Evolutionary conservation across 768 basidiomycete species (phyloP).

Genomic region (Serendipita sp.): DNA sequence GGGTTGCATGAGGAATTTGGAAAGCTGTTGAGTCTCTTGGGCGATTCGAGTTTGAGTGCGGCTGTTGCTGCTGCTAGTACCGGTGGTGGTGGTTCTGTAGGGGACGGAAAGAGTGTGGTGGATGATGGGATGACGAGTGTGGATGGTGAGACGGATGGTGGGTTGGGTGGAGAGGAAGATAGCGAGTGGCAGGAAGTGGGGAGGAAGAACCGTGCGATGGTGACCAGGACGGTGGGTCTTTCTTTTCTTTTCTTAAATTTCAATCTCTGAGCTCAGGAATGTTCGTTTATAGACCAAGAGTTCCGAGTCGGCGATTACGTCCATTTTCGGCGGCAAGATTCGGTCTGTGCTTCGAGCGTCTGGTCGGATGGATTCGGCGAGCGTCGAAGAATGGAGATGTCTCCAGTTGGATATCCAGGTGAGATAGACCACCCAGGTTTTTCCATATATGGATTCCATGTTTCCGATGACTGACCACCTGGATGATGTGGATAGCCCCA

Average conservation of each 20-base stretch:
- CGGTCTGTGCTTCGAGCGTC: conserved; percentile 69
- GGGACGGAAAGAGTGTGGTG: conserved; percentile 12
- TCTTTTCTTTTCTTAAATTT: background rate
- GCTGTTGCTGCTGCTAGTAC: background rate
- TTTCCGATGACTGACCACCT: background rate
- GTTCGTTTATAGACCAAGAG: conserved; percentile 34
- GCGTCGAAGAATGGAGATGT: conserved; percentile 84
- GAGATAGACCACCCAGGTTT: background rate
- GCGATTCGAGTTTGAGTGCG: conserved; percentile 16
- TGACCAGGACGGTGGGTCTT: conserved; percentile 46
- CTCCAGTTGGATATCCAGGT: conserved; percentile 83
- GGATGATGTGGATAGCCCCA: conserved; percentile 33
- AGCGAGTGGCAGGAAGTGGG: conserved; percentile 92
- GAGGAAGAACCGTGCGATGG: conserved; percentile 60
- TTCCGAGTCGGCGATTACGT: conserved; percentile 72
- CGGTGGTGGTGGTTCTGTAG: conserved; percentile 12
- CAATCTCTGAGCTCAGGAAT: background rate
- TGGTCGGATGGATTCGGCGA: conserved; percentile 68
- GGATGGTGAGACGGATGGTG: conserved; percentile 18
- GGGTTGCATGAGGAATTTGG: conserved; percentile 86
- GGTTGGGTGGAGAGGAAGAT: conserved; percentile 31
- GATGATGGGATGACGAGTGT: conserved; percentile 12
- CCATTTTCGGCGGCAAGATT: conserved; percentile 88
- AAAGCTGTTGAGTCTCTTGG: conserved; percentile 39
- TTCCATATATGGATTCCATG: too few species aligned